Conservation (phyloP, 2,329 filamentous ascomycete genomes). For the Monosporascus sp. region DNA sequence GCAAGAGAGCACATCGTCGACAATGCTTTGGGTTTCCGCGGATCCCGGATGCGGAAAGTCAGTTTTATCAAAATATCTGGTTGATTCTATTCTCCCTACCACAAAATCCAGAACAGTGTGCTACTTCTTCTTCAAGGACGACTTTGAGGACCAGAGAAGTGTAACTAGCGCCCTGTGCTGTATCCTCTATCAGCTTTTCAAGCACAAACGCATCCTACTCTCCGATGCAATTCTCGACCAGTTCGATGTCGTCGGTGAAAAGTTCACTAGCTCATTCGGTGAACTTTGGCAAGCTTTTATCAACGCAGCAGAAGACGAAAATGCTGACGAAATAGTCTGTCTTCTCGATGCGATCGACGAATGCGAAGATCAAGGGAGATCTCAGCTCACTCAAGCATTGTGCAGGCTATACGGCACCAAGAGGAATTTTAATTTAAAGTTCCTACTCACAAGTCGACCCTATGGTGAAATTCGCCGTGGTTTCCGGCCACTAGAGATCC, state of each 20-base stretch:
- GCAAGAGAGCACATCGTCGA: constrained; percentile 3
- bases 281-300: constrained; percentile 28
- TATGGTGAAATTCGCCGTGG: constrained; percentile 20
- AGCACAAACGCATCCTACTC: constrained; percentile 15
- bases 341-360: constrained; percentile 38
- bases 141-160: constrained; percentile 35
- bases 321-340: constrained; percentile 21
- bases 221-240: constrained; percentile 13
- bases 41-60: constrained; percentile 41
- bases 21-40: constrained; percentile 32
- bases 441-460: constrained; percentile 35
- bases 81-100: constrained; percentile 24
- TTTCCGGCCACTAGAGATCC: constrained; percentile 17
- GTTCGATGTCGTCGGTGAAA: constrained; percentile 11
- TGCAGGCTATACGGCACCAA: constrained; percentile 16
- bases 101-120: constrained; percentile 19
- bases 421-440: constrained; percentile 24
- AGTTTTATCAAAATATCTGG: constrained; percentile 32
- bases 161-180: constrained; percentile 25
- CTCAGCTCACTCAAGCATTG: constrained; percentile 9
- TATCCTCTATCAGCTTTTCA: constrained; percentile 34
- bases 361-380: constrained; percentile 17
- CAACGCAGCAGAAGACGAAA: neutral
- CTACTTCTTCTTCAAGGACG: constrained; percentile 26
- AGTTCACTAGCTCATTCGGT: constrained; percentile 14